Evolutionary conservation across 306 rosid genomes (phyloP), one percentile per base, ranked within the genome.

Genomic region (Psophocarpus tetragonolobus): DNA sequence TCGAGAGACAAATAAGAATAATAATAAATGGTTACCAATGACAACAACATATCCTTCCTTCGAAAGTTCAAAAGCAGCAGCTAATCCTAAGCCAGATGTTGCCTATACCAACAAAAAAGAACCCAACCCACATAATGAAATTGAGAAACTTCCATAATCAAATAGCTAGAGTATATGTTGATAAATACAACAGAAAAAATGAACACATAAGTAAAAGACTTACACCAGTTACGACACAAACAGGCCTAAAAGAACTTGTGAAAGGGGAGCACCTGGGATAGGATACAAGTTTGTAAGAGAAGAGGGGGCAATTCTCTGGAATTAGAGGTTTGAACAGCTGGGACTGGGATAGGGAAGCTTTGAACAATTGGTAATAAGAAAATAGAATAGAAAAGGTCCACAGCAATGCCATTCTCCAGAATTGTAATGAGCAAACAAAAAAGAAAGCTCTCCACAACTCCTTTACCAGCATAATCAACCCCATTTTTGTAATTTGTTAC

Each of bases 171-270:
- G 3, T 21, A 9, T 18, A 20, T 35, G 15, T 76, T 18, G 66
- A 1, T 48, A 51, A 13, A 6, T 5, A 65, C 38, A 38, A 53
- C 15, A 64, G 50, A 6, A 9, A n/a, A 29, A 78, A 12, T 3
- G 1, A 9, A 63, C 4, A 9, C 2, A 20, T 39, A 39, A 65
- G 38, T 2, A 20, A 45, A 36, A 4, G 10, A 45, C 80, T 83
- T 85, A 94, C 98, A 53, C 98, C 98, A 24, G 98, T 94, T 78
- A 94, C 71, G 38, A 94, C 73, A 84, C 97, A 92, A 69, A 94
- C 82, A 17, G 97, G 96, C 60, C 71, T 82, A 57, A 4, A 6
- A 42, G 84, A 56, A 26, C 39, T 4, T 1, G 75, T 12, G 33
- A 84, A 68, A 44, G 87, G 83, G 24, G 81, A 39, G 73, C 83